These are phyloP conservation scores for Thielaviopsis populi DNA, from an alignment of 2,329 filamentous ascomycete species.

Conservation along the genomic window DNA sequence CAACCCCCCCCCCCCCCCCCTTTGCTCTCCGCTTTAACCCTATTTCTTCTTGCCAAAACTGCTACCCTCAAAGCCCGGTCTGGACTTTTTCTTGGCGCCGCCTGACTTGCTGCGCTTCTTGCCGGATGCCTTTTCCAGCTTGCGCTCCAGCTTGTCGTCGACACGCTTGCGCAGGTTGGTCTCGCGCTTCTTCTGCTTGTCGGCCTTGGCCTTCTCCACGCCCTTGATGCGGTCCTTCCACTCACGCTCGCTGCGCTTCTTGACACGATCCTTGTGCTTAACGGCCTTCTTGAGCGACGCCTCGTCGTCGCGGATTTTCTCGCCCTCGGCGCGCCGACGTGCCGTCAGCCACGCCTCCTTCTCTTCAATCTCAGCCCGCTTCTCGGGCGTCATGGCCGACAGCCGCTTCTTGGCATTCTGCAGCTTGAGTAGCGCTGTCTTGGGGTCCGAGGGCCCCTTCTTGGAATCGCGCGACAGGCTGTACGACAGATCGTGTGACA, in stretches of 20 bases:
- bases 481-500: conserved; percentile 58
- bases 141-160: conserved; percentile 53
- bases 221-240: conserved; percentile 63
- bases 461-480: conserved; percentile 42
- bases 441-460: conserved; percentile 71
- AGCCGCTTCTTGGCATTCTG: conserved; percentile 77
- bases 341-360: conserved; percentile 93
- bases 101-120: conserved; percentile 16
- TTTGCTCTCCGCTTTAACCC: neutral
- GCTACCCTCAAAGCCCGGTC: conserved; percentile 16
- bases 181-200: conserved; percentile 68
- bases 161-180: conserved; percentile 60
- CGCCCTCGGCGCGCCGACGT: conserved; percentile 74
- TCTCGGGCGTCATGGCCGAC: conserved; percentile 57
- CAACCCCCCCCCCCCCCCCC: neutral
- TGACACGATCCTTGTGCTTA: conserved; percentile 78
- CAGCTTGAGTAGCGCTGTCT: conserved; percentile 69
- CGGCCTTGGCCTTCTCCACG: conserved; percentile 60
- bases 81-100: conserved; percentile 13
- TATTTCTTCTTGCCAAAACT: conserved; percentile 17
- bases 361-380: conserved; percentile 74
- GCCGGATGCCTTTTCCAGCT: conserved; percentile 30
- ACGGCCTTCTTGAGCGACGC: conserved; percentile 81
- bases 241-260: conserved; percentile 82
- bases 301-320: conserved; percentile 77